These are phyloP conservation scores for Pseudocercospora cruenta DNA, from an alignment of 2,329 filamentous ascomycete genomes.

Conservation along the genomic window DNA sequence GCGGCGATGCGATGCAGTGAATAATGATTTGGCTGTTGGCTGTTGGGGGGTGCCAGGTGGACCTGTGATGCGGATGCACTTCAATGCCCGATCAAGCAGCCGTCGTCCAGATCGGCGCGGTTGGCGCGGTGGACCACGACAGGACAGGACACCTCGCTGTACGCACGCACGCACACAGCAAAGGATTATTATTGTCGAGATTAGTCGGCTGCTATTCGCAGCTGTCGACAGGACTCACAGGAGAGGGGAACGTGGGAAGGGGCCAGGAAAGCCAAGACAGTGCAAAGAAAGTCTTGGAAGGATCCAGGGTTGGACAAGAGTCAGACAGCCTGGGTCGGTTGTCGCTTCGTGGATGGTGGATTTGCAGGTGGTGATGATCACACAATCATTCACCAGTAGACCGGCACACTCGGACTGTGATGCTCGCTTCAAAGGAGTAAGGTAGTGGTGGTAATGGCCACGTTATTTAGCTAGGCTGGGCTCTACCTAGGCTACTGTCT, in stretches of 20 bases:
- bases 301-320: constrained; percentile 3
- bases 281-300: constrained; percentile 8
- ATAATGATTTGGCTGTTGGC: background rate
- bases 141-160: background rate
- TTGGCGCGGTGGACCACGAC: background rate
- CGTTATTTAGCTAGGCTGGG: background rate
- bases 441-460: background rate
- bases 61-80: background rate
- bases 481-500: background rate
- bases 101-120: background rate
- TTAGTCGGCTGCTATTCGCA: background rate
- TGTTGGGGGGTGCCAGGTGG: background rate
- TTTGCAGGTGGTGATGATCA: background rate
- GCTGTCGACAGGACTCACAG: constrained; percentile 6
- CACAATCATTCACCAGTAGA: background rate
- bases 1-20: background rate
- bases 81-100: background rate
- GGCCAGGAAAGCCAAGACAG: constrained; percentile 8
- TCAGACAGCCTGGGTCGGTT: background rate
- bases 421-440: background rate
- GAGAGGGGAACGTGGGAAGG: constrained; percentile 7
- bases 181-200: background rate
- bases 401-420: background rate
- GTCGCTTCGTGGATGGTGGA: background rate
- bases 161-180: background rate